phyloP scores from a whole-genome alignment of 441 rosid species.

The Sinapis alba region DNA sequence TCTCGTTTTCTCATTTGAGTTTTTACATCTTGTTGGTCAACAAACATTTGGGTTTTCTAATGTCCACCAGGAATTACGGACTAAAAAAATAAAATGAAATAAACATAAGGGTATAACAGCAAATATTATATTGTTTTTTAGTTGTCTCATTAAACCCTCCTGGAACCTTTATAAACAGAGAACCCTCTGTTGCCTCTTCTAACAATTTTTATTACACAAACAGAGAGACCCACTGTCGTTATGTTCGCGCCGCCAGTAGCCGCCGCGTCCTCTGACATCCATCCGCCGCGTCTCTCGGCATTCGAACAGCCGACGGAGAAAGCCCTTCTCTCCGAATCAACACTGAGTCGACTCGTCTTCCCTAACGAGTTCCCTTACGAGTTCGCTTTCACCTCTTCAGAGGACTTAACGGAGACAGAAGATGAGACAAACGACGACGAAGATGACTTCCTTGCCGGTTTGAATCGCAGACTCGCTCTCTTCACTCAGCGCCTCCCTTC shows the following conservation, averaged over 20 bases:
- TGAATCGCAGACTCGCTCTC: conserved; percentile 60
- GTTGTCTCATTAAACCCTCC: conserved; percentile 26
- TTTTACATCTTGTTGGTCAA: conserved; percentile 1
- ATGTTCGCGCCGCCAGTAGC: conserved; percentile 34
- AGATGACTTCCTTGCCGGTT: conserved; percentile 65
- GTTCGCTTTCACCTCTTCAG: conserved; percentile 45
- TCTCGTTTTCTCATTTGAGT: conserved; percentile 3
- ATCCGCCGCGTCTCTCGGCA: not conserved
- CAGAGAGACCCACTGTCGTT: not conserved
- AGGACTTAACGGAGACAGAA: conserved; percentile 53
- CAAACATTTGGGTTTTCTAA: not conserved
- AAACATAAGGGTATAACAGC: not conserved
- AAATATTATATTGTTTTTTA: conserved; percentile 7
- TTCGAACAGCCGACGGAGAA: not conserved
- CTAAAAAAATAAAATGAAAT: not conserved
- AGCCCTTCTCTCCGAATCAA: conserved; percentile 19
- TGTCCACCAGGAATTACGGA: not conserved
- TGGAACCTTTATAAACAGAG: conserved; percentile 17
- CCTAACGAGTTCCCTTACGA: conserved; percentile 87
- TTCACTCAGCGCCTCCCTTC: conserved; percentile 56
- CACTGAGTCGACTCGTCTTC: conserved; percentile 37
- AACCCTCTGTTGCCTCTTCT: not conserved
- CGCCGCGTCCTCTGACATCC: conserved; percentile 1
- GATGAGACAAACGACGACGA: conserved; percentile 65
- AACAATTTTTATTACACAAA: not conserved